phyloP scores from a whole-genome alignment of 2,329 filamentous ascomycete species.

The Penicillium sp. region DNA sequence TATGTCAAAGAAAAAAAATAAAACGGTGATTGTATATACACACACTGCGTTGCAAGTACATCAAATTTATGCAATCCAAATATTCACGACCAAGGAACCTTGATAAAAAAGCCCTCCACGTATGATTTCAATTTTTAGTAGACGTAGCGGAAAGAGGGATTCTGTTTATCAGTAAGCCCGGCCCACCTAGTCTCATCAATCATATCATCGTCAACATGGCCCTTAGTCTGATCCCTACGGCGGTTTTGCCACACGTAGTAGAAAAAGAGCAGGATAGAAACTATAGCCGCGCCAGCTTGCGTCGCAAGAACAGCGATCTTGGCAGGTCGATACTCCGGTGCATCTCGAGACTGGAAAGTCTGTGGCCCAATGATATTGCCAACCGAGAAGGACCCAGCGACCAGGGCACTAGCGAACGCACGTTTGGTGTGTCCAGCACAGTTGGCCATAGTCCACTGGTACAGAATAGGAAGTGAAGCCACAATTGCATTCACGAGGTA shows the following conservation, averaged over 20 bases:
- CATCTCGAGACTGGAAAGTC: slow-evolving; percentile 46
- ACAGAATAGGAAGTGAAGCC: slow-evolving; percentile 46
- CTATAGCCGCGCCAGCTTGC: slow-evolving; percentile 31
- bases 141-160: slow-evolving; percentile 34
- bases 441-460: slow-evolving; percentile 50
- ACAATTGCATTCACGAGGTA: slow-evolving; percentile 49
- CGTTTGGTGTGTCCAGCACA: slow-evolving; percentile 53
- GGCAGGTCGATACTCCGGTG: slow-evolving; percentile 44
- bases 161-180: slow-evolving; percentile 38
- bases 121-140: slow-evolving; percentile 25
- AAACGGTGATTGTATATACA: no score
- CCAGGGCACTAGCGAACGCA: slow-evolving; percentile 48
- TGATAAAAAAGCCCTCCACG: background rate
- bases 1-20: no score
- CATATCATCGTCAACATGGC: slow-evolving; percentile 15
- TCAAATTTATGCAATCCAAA: no score
- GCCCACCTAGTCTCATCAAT: slow-evolving; percentile 31
- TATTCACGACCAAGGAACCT: no score
- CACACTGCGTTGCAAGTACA: no score
- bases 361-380: slow-evolving; percentile 51
- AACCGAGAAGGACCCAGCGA: slow-evolving; percentile 46
- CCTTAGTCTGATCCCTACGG: slow-evolving; percentile 21
- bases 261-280: slow-evolving; percentile 30
- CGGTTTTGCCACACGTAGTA: slow-evolving; percentile 36
- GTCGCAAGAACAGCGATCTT: slow-evolving; percentile 45